Conservation (phyloP, 768 basidiomycete genomes). For the Lactifluus subvellereus region DNA sequence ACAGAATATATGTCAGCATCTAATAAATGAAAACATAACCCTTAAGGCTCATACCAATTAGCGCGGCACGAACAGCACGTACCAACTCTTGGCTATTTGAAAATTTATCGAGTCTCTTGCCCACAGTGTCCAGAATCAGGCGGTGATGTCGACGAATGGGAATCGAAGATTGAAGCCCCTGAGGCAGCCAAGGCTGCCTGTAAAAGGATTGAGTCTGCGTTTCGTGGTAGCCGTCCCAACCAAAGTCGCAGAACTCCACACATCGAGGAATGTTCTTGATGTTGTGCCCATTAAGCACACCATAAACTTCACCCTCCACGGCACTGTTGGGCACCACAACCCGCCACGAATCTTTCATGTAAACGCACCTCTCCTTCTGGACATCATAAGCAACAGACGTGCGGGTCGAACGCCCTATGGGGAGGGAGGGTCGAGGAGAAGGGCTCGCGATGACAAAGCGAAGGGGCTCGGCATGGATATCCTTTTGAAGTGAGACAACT, state of each 20-base stretch:
- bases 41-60: not conserved
- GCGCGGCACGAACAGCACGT: not conserved
- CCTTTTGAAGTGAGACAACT: rapidly evolving
- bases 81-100: not conserved
- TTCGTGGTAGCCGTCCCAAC: too few relatives aligned
- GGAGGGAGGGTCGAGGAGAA: too few relatives aligned
- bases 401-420: not conserved
- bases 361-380: not conserved
- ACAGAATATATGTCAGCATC: not conserved
- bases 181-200: too few relatives aligned
- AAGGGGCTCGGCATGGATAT: too few relatives aligned
- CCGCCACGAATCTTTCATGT: not conserved
- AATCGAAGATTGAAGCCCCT: not conserved
- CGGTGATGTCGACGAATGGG: not conserved
- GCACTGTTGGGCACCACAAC: too few relatives aligned
- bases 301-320: too few relatives aligned
- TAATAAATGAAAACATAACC: not conserved
- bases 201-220: too few relatives aligned
- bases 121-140: not conserved
- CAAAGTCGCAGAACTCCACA: too few relatives aligned
- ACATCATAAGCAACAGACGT: not conserved
- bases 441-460: too few relatives aligned
- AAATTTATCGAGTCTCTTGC: not conserved
- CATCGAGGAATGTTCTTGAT: too few relatives aligned
- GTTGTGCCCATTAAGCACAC: too few relatives aligned